Conservation (phyloP, 2,329 filamentous ascomycete genomes). For the Geoglossum cookeanum region DNA sequence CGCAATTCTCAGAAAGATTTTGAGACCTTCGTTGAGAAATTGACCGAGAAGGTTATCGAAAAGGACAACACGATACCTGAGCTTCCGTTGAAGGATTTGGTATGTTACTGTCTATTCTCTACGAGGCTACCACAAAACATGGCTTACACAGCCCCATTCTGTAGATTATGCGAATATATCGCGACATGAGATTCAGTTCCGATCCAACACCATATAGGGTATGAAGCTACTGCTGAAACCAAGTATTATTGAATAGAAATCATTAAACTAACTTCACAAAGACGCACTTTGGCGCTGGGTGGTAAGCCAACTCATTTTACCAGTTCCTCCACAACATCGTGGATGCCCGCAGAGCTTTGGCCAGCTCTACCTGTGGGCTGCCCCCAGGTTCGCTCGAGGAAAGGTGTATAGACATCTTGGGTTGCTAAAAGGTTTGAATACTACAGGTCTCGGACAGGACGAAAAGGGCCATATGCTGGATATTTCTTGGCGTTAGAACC, state of each 20-base stretch:
- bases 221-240: slow-evolving; percentile 16
- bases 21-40: slow-evolving; percentile 53
- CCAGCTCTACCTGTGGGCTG: slow-evolving; percentile 7
- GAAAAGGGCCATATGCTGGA: slow-evolving; percentile 71
- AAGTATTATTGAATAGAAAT: background rate
- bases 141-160: background rate
- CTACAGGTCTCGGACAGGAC: slow-evolving; percentile 55
- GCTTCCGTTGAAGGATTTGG: slow-evolving; percentile 65
- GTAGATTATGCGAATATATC: slow-evolving; percentile 54
- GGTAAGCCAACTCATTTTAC: slow-evolving; percentile 26
- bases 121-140: background rate
- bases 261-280: slow-evolving; percentile 17
- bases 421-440: background rate
- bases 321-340: slow-evolving; percentile 3
- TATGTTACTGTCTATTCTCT: slow-evolving; percentile 13
- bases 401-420: background rate
- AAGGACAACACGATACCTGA: slow-evolving; percentile 60
- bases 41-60: slow-evolving; percentile 51
- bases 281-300: slow-evolving; percentile 70
- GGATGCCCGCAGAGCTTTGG: slow-evolving; percentile 6
- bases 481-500: slow-evolving; percentile 80
- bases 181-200: slow-evolving; percentile 68
- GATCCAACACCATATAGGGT: slow-evolving; percentile 82
- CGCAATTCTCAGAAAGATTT: slow-evolving; percentile 63
- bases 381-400: background rate